These are phyloP conservation scores for Bertia moriformis DNA, from an alignment of 2,329 filamentous ascomycete genomes.

Conservation along the genomic window DNA sequence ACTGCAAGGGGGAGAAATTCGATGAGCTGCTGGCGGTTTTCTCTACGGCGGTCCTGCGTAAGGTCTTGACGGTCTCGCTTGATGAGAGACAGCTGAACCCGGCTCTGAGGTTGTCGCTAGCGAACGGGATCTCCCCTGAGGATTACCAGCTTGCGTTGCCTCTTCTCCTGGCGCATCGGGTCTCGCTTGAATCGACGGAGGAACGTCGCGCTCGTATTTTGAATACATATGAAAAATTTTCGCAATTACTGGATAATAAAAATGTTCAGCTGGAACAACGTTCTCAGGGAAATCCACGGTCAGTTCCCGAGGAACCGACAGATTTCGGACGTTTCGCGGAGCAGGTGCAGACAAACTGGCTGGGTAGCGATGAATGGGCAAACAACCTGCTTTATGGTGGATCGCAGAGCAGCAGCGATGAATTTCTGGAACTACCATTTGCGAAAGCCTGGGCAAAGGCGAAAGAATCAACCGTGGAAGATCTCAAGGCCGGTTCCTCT, in stretches of 20 bases:
- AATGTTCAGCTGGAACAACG: background rate
- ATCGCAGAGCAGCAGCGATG: background rate
- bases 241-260: background rate
- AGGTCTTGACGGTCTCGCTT: conserved; percentile 16
- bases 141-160: background rate
- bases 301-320: background rate
- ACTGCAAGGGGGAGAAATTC: conserved; percentile 50
- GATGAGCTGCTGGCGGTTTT: conserved; percentile 43
- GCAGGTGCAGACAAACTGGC: background rate
- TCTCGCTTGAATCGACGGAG: background rate
- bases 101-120: conserved; percentile 13
- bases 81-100: conserved; percentile 11
- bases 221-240: background rate
- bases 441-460: background rate
- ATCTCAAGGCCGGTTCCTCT: background rate
- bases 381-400: background rate
- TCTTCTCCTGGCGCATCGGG: background rate
- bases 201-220: background rate
- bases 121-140: conserved; percentile 2
- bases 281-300: background rate
- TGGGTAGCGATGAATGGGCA: background rate
- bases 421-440: background rate
- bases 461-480: background rate
- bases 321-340: background rate
- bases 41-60: conserved; percentile 38